Conservation (phyloP, 306 rosid species). For the Begonia masoniana region DNA sequence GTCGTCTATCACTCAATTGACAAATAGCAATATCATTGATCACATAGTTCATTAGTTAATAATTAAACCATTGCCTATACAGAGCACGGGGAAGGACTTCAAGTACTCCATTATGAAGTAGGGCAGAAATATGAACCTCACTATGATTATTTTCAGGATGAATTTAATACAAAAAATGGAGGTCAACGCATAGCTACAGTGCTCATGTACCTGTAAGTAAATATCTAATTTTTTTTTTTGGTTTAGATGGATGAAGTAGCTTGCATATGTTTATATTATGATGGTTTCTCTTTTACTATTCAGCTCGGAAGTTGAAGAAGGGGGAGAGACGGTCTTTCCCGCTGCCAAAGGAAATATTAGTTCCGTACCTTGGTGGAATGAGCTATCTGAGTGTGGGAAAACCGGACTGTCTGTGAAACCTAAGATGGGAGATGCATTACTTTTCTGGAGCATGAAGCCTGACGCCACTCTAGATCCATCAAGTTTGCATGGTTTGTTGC, state of each 20-base stretch:
- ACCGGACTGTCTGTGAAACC: constrained; percentile 90
- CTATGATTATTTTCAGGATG: constrained; percentile 90
- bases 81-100: constrained; percentile 99
- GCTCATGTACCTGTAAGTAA: constrained; percentile 94
- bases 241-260: constrained; percentile 7
- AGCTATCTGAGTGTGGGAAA: constrained; percentile 89
- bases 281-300: constrained; percentile 16
- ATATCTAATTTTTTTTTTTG: constrained; percentile 6
- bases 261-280: constrained; percentile 5
- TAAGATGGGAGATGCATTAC: constrained; percentile 88
- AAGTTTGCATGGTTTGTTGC: constrained; percentile 82
- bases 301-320: constrained; percentile 99
- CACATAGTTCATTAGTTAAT: constrained; percentile 14
- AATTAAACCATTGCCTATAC: constrained; percentile 18
- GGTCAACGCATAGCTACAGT: constrained; percentile 97
- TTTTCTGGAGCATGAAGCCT: constrained; percentile 99
- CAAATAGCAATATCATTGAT: neutral
- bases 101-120: constrained; percentile 92
- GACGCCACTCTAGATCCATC: constrained; percentile 83
- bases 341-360: constrained; percentile 88
- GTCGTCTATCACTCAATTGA: too few species aligned
- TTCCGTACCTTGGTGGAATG: constrained; percentile 94
- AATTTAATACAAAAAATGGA: constrained; percentile 70
- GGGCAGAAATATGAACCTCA: constrained; percentile 99
- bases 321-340: constrained; percentile 99